Conservation (phyloP, 2,329 filamentous ascomycete species). For the Penicillium glabrum region DNA sequence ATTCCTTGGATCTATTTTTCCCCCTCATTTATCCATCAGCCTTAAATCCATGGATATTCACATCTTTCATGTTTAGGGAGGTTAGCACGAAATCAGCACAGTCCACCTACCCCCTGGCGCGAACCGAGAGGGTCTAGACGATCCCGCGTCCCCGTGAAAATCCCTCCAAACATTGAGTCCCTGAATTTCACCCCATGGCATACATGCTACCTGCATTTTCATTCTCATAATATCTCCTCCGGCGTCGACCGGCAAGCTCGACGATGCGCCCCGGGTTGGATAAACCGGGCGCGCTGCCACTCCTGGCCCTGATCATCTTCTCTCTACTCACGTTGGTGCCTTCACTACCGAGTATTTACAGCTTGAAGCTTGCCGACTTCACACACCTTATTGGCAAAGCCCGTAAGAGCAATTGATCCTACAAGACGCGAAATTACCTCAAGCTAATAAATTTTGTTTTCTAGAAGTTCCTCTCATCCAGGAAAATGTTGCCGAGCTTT, state of each 20-base stretch:
- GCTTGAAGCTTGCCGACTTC: constrained; percentile 29
- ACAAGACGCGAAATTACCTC: neutral
- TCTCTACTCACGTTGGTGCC: constrained; percentile 35
- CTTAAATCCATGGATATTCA: neutral
- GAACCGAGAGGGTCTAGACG: constrained; percentile 1
- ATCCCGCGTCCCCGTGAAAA: constrained; percentile 1
- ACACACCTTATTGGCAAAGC: constrained; percentile 20
- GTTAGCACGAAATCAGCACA: neutral
- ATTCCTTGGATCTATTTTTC: neutral
- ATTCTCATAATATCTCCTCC: neutral
- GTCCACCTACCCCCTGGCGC: neutral
- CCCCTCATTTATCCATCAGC: neutral
- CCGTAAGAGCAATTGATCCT: constrained; percentile 18
- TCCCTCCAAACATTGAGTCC: neutral
- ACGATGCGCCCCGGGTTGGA: constrained; percentile 37
- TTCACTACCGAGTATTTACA: constrained; percentile 32
- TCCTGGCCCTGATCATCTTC: constrained; percentile 34
- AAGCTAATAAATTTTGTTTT: neutral
- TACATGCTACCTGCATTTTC: neutral
- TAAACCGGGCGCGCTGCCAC: constrained; percentile 35
- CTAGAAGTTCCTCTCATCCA: constrained; percentile 29
- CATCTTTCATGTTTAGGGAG: neutral
- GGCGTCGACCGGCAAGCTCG: constrained; percentile 64
- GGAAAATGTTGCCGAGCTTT: constrained; percentile 17
- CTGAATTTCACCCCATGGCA: constrained; percentile 1